Conservation (phyloP, 129 eudicot species). For the Solidago caesia region DNA sequence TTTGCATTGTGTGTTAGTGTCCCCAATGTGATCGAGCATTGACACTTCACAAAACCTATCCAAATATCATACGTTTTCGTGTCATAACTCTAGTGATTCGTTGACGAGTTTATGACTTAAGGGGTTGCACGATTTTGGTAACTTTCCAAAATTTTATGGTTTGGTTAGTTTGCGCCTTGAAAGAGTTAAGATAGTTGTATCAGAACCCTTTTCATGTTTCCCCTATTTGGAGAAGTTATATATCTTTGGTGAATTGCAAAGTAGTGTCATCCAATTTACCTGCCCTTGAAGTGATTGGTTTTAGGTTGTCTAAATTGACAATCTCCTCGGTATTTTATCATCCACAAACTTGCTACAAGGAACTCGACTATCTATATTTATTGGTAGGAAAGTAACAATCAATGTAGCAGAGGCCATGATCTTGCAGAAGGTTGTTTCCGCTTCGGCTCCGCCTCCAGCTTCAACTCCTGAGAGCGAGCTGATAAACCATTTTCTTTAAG, state of each 20-base stretch:
- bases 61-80: not conserved
- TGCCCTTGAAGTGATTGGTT: constrained; percentile 13
- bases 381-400: no score
- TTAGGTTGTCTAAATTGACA: constrained; percentile 14
- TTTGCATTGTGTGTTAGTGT: constrained; percentile 2
- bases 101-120: constrained; percentile 23
- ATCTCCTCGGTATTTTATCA: constrained; percentile 15
- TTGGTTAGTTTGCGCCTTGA: constrained; percentile 22
- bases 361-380: no score
- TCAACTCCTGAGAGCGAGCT: constrained; percentile 45
- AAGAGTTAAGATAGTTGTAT: constrained; percentile 13
- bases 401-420: no score
- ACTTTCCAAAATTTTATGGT: not conserved
- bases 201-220: constrained; percentile 24
- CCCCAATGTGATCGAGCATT: constrained; percentile 17
- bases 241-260: constrained; percentile 29
- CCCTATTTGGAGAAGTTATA: constrained; percentile 21
- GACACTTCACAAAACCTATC: constrained; percentile 20
- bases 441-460: constrained; percentile 20
- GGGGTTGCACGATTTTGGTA: constrained; percentile 18
- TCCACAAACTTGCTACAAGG: constrained; percentile 21
- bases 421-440: no score
- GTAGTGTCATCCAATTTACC: not conserved
- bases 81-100: not conserved
- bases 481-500: constrained; percentile 26